phyloP scores from a whole-genome alignment of 2,329 filamentous ascomycete species.

The Aspergillus hiratsukae region DNA sequence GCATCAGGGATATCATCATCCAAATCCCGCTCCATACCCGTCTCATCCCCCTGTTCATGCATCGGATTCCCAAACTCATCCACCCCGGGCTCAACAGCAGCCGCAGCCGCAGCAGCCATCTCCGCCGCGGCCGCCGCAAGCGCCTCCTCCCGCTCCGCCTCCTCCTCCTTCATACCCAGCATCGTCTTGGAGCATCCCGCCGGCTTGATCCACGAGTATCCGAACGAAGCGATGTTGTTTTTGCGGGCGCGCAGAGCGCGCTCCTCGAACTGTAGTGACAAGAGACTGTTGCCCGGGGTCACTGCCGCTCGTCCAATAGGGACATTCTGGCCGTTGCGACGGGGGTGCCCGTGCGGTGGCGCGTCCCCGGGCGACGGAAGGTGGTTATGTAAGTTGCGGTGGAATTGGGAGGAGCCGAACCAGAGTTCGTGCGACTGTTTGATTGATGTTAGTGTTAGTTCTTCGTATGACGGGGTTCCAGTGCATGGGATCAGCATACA shows the following conservation, averaged over 20 bases:
- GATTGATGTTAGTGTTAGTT: conserved; percentile 6
- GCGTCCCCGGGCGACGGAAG: conserved; percentile 9
- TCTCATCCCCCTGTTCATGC: conserved; percentile 22
- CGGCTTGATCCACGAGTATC: conserved; percentile 83
- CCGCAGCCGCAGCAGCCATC: conserved; percentile 63
- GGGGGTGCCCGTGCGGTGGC: conserved; percentile 1
- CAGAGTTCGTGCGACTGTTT: conserved; percentile 66
- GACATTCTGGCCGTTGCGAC: conserved; percentile 13
- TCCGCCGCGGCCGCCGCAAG: conserved; percentile 70
- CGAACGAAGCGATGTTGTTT: conserved; percentile 78
- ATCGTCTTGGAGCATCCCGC: conserved; percentile 85
- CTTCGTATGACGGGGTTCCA: not conserved
- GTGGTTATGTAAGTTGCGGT: conserved; percentile 29
- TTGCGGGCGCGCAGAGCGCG: conserved; percentile 70
- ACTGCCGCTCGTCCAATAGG: conserved; percentile 29
- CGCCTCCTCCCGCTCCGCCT: conserved; percentile 81
- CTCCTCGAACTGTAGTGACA: conserved; percentile 71
- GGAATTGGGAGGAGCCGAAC: conserved; percentile 61
- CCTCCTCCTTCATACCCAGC: conserved; percentile 84
- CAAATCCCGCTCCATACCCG: conserved; percentile 40
- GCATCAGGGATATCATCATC: conserved; percentile 45
- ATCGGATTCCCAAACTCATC: conserved; percentile 21
- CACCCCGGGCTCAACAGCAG: conserved; percentile 49
- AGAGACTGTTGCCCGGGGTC: conserved; percentile 59
- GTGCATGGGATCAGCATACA: conserved; percentile 44